phyloP scores from a whole-genome alignment of 140 eudicot genomes.

The Erigeron philadelphicus region DNA sequence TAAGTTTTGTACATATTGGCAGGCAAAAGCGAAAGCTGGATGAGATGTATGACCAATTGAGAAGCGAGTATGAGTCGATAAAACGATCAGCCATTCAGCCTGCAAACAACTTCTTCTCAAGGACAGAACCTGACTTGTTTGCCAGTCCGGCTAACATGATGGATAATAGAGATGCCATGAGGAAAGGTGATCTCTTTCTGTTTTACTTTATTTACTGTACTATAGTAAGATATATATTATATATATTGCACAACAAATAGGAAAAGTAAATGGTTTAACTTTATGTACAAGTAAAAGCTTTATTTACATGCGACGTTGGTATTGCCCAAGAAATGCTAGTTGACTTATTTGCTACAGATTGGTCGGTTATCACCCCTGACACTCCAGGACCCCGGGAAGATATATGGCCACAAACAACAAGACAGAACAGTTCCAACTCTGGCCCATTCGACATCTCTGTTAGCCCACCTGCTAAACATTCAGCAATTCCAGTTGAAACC shows the following conservation, averaged over 20 bases:
- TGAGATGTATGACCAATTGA: slow-evolving; percentile 89
- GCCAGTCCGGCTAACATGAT: slow-evolving; percentile 71
- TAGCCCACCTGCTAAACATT: slow-evolving; percentile 60
- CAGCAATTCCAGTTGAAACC: slow-evolving; percentile 57
- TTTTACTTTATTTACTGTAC: slow-evolving; percentile 17
- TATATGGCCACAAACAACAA: slow-evolving; percentile 62
- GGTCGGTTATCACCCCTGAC: slow-evolving; percentile 84
- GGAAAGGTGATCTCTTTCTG: slow-evolving; percentile 67
- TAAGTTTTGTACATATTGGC: slow-evolving; percentile 19
- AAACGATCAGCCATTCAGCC: slow-evolving; percentile 88
- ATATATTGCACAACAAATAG: neutral
- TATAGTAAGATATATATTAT: neutral
- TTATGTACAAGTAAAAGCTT: neutral
- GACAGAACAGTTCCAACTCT: slow-evolving; percentile 75
- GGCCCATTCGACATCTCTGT: slow-evolving; percentile 65
- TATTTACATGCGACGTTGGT: slow-evolving; percentile 24
- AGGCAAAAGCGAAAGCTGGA: slow-evolving; percentile 96
- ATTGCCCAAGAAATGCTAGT: slow-evolving; percentile 61
- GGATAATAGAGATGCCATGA: slow-evolving; percentile 62
- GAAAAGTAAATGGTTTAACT: neutral
- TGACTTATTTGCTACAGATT: slow-evolving; percentile 87
- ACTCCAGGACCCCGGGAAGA: slow-evolving; percentile 98
- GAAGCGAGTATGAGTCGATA: slow-evolving; percentile 72
- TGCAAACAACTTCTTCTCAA: slow-evolving; percentile 57
- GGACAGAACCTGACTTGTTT: slow-evolving; percentile 73